Evolutionary conservation across 257 asterid species (phyloP).

Genomic region (Solanum acaule): DNA sequence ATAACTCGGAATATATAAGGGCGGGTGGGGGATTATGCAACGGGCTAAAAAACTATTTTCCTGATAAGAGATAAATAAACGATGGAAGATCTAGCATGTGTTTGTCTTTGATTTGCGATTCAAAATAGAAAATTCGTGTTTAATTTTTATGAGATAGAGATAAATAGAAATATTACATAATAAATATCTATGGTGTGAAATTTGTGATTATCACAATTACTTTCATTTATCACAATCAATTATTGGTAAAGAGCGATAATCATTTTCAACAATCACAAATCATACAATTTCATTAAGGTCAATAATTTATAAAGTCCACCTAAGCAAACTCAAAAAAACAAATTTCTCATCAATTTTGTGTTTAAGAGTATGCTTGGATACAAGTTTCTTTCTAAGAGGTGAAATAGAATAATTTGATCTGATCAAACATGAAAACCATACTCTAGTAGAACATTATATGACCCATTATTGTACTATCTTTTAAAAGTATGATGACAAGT

Average conservation of each 20-base stretch:
- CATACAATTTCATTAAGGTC: neutral
- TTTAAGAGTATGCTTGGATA: too few species aligned
- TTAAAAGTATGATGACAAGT: neutral
- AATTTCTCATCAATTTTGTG: too few species aligned
- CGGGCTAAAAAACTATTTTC: neutral
- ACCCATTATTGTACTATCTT: neutral
- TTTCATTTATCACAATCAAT: neutral
- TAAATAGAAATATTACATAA: too few species aligned
- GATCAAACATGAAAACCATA: neutral
- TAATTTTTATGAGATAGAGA: neutral
- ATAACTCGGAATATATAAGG: neutral
- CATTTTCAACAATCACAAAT: neutral
- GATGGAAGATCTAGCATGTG: neutral
- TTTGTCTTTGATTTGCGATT: neutral
- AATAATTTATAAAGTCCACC: neutral
- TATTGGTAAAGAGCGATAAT: neutral
- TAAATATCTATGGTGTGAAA: neutral
- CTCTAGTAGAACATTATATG: neutral
- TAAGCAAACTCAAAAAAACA: too few species aligned
- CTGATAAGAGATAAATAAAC: too few species aligned
- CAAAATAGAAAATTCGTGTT: neutral
- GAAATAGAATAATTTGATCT: neutral
- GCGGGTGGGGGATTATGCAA: neutral
- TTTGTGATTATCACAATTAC: neutral
- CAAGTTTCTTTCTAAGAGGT: neutral